Conservation (phyloP, 148 eudicot genomes). For the Salicornia ramosissima region DNA sequence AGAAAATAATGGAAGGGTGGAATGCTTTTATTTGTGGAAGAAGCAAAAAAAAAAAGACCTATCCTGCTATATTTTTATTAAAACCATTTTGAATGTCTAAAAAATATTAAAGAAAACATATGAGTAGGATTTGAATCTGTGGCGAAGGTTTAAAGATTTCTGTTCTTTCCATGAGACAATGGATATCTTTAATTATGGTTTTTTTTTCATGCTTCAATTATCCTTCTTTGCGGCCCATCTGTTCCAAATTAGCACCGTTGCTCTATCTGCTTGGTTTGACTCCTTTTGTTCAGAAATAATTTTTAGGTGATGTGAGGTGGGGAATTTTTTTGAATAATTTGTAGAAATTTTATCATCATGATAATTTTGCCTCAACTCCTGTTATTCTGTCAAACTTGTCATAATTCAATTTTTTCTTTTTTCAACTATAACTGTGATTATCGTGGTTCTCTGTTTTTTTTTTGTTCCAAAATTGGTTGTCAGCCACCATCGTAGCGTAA, state of each 20-base stretch:
- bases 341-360: not conserved
- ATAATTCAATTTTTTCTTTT: conserved; percentile 6
- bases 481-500: not conserved
- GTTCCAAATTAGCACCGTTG: too few relatives aligned
- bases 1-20: too few relatives aligned
- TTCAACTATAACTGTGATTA: not conserved
- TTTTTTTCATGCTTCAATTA: not conserved
- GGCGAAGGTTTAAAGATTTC: not conserved
- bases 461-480: conserved; percentile 1
- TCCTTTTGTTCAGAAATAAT: not conserved
- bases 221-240: too few relatives aligned
- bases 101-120: not conserved
- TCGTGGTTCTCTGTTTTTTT: not conserved
- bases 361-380: not conserved
- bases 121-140: not conserved
- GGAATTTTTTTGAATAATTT: not conserved
- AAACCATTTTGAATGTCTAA: not conserved
- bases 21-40: too few relatives aligned
- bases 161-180: not conserved
- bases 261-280: too few relatives aligned
- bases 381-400: not conserved
- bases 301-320: not conserved
- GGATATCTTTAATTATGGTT: not conserved
- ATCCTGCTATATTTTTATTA: too few relatives aligned
- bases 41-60: too few relatives aligned